A percentile compares a stretch with the other conserved stretches of the same genome.
These are phyloP conservation scores for Boletus tomentosulus DNA, from an alignment of 768 basidiomycete species.

Conservation along the genomic window DNA sequence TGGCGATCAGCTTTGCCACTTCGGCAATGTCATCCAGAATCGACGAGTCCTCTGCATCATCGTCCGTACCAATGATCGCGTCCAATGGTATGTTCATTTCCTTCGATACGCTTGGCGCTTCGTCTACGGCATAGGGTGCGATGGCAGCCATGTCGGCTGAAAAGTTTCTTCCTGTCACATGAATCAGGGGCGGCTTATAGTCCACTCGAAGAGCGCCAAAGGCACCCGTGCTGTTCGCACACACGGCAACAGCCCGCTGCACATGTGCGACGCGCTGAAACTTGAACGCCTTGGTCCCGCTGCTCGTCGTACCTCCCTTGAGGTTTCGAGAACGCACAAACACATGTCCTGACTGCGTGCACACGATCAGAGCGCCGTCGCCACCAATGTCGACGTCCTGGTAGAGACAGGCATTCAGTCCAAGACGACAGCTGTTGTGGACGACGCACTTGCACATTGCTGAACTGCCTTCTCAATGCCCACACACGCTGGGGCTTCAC, in stretches of 20 bases:
- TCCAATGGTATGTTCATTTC: not conserved
- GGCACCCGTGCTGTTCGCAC: slow-evolving; percentile 81
- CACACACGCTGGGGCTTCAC: slow-evolving; percentile 83
- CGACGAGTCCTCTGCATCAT: slow-evolving; percentile 37
- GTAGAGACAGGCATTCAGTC: not conserved
- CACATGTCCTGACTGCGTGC: slow-evolving; percentile 93
- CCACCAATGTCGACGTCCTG: slow-evolving; percentile 86
- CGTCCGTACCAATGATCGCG: slow-evolving; percentile 19
- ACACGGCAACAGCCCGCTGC: slow-evolving; percentile 83
- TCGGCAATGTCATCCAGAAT: slow-evolving; percentile 35
- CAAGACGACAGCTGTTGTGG: not conserved
- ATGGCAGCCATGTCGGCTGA: slow-evolving; percentile 62
- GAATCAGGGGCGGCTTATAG: slow-evolving; percentile 54
- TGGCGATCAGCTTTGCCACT: slow-evolving; percentile 21
- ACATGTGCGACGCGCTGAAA: slow-evolving; percentile 77
- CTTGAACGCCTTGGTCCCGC: slow-evolving; percentile 53
- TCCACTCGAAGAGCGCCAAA: slow-evolving; percentile 83
- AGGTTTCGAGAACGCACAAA: slow-evolving; percentile 70
- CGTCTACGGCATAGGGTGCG: slow-evolving; percentile 49
- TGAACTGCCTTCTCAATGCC: slow-evolving; percentile 84
- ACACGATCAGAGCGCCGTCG: slow-evolving; percentile 86
- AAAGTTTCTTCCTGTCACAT: slow-evolving; percentile 51
- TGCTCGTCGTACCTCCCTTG: slow-evolving; percentile 22
- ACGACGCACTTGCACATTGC: slow-evolving; percentile 63
- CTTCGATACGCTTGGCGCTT: not conserved